A percentile compares a stretch with the other conserved stretches of the same genome.
Evolutionary conservation across 148 eudicot species (phyloP).

Genomic region (Silene conica): DNA sequence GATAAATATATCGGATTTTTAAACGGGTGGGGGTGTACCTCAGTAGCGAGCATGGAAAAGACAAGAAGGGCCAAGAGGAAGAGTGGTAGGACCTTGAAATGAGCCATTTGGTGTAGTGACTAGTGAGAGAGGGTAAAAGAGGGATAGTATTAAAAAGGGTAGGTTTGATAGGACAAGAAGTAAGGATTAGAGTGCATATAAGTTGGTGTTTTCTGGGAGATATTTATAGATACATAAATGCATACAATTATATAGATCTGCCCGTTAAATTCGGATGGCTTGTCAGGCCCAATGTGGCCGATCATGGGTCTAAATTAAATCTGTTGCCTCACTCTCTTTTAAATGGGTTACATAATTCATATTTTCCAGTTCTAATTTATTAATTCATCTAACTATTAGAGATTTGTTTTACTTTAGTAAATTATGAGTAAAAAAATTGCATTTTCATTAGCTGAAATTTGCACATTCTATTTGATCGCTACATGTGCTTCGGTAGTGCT

Average conservation of each 20-base stretch:
- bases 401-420: too few species aligned
- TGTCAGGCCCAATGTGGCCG: background rate
- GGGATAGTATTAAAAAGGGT: background rate
- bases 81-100: slow-evolving; percentile 20
- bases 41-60: slow-evolving; percentile 24
- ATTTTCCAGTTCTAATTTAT: too few species aligned
- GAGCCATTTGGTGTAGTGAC: slow-evolving; percentile 10
- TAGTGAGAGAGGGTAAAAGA: background rate
- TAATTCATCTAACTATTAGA: too few species aligned
- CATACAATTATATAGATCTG: background rate
- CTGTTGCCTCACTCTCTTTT: background rate
- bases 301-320: background rate
- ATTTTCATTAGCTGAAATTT: too few species aligned
- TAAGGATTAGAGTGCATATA: background rate
- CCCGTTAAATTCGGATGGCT: background rate
- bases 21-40: slow-evolving; percentile 4
- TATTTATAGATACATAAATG: slow-evolving; percentile 9
- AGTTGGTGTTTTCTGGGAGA: background rate
- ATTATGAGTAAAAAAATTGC: too few species aligned
- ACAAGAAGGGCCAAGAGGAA: slow-evolving; percentile 24
- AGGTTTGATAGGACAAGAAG: background rate
- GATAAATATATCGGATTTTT: too few species aligned
- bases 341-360: too few species aligned
- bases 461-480: too few species aligned
- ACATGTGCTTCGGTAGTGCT: too few species aligned